A percentile compares a stretch with the other conserved stretches of the same genome.
These are phyloP conservation scores for Alternaria angustiovoidea DNA, from an alignment of 2,329 filamentous ascomycete genomes.

Conservation along the genomic window DNA sequence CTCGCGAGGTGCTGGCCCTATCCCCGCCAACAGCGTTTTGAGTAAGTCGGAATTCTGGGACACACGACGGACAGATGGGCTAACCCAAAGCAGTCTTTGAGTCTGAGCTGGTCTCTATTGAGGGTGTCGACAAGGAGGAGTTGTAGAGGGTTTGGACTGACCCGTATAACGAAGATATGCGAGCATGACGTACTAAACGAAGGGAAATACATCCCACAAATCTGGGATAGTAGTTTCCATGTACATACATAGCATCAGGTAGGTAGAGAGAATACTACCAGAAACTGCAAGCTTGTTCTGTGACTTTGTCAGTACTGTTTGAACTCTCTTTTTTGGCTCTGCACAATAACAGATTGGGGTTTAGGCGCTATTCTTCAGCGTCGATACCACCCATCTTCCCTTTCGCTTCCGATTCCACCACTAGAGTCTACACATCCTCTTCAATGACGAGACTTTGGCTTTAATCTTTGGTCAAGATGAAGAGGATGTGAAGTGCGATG, in stretches of 20 bases:
- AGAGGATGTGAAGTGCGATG: not conserved
- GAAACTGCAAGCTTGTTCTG: not conserved
- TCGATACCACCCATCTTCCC: not conserved
- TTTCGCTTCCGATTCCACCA: not conserved
- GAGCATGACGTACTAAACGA: not conserved
- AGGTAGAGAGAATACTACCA: not conserved
- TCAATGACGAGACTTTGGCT: not conserved
- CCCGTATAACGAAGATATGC: not conserved
- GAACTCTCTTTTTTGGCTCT: not conserved
- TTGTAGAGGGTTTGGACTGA: slow-evolving; percentile 18
- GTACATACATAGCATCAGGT: not conserved
- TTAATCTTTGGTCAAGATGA: not conserved
- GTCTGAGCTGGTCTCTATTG: slow-evolving; percentile 86
- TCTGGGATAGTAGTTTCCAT: not conserved
- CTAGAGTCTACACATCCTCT: not conserved
- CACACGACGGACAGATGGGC: slow-evolving; percentile 4
- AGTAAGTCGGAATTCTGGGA: slow-evolving; percentile 57
- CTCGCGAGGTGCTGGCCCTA: slow-evolving; percentile 78
- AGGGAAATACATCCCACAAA: not conserved
- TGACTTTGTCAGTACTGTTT: not conserved
- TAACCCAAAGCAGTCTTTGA: slow-evolving; percentile 73
- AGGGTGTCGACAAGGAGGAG: slow-evolving; percentile 67
- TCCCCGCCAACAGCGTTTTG: slow-evolving; percentile 83
- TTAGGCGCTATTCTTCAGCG: not conserved
- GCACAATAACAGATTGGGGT: not conserved